Evolutionary conservation across 2,329 filamentous ascomycete genomes (phyloP).

Genomic region (Penicillium sp.): DNA sequence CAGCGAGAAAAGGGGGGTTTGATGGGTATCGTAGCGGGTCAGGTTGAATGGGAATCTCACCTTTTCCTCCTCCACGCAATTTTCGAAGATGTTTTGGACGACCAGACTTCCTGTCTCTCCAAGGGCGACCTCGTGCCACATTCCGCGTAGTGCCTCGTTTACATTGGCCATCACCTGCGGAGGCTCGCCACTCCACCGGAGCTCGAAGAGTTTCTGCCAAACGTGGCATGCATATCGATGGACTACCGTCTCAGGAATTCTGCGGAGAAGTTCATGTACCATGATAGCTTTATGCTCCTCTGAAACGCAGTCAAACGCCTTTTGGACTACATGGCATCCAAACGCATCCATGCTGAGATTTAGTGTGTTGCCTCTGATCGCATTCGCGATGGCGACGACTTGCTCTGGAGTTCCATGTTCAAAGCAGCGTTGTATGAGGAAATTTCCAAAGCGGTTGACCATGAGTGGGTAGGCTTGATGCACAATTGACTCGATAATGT

Average conservation of each 20-base stretch:
- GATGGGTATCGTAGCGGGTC: background rate
- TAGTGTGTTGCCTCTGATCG: constrained; percentile 90
- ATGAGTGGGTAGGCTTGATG: constrained; percentile 92
- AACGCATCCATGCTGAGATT: constrained; percentile 98
- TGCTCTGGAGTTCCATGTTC: constrained; percentile 96
- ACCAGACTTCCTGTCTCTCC: constrained; percentile 97
- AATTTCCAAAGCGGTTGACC: constrained; percentile 98
- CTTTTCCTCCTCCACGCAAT: constrained; percentile 98
- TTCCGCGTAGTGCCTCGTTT: constrained; percentile 88
- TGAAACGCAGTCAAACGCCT: constrained; percentile 95
- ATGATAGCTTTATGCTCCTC: constrained; percentile 98
- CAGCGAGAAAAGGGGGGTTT: background rate
- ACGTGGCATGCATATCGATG: constrained; percentile 98
- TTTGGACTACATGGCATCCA: constrained; percentile 96
- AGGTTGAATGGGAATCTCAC: constrained; percentile 49
- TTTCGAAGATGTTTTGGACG: constrained; percentile 99
- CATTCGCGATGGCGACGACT: constrained; percentile 88
- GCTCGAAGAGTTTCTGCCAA: constrained; percentile 98
- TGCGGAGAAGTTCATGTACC: constrained; percentile 94
- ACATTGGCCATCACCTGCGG: constrained; percentile 99
- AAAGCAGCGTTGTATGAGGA: constrained; percentile 96
- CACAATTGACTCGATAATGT: constrained; percentile 95
- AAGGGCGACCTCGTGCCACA: constrained; percentile 98
- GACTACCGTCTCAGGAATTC: constrained; percentile 96
- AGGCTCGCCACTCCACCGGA: constrained; percentile 90